Base-by-base conservation (phyloP, 1,139 yeast species). In the Diutina siamensis region DNA sequence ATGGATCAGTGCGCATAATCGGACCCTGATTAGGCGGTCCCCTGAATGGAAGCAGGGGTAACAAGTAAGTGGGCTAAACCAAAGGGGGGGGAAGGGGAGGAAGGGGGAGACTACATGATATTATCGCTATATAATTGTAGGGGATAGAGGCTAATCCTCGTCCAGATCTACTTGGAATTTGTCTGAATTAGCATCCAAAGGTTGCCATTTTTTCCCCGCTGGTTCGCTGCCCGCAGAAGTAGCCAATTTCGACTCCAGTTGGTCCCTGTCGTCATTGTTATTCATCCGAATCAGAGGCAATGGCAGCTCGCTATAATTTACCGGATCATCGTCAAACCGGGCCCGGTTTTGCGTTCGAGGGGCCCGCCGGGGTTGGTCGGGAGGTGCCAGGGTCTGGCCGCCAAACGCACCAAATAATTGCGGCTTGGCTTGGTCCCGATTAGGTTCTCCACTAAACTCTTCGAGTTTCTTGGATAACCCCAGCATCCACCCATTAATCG, bases 401-500 rank as follows among this genome's bases (percentile, higher is more conserved):
- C 75, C 74, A 51, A 71, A 63, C 3, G 75, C 75, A 7, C 75
- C 75, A 58, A 71, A 70, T 38, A 71, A 57, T 15, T 70, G 64
- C 53, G 59, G 60, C 45, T 52, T 57, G n/a, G 44, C 45, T 35
- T 42, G 46, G 21, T 45, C 44, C 9, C 46, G 41, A 45, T 47
- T 4, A 31, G 27, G 17, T 50, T n/a, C 55, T 53, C 44, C 55
- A 22, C 31, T 52, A 20, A 47, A 50, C 44, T 59, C 65, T 31
- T 49, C 52, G 49, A 83, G 67, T 55, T 74, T 76, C 65, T 78
- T 79, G 42, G 82, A 75, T 49, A 87, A 60, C 20, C 83, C 87
- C 53, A 78, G 77, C 49, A 89, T 83, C 94, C 97, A 88, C 22
- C 80, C 76, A 52, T 84, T 81, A 48, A 92, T 78, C 46, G 84